Conservation (phyloP, 208 protist species). For the Leishmania braziliensis region DNA sequence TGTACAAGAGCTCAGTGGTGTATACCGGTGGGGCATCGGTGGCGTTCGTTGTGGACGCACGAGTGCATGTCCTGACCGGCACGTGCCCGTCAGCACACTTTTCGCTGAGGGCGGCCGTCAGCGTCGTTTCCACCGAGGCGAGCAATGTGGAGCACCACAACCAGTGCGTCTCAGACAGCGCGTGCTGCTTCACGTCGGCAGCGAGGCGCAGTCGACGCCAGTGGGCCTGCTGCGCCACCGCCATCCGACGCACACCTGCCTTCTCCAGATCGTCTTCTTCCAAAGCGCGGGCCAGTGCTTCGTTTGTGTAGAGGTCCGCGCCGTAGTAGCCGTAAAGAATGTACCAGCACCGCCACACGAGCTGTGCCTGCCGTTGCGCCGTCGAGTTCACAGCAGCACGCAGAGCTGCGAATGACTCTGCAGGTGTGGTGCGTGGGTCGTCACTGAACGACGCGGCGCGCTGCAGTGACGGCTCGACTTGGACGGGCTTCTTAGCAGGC, state of each 20-base stretch:
- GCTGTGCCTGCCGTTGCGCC: constrained; percentile 13
- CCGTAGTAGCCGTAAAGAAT: constrained; percentile 29
- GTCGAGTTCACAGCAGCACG: not conserved
- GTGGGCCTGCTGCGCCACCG: constrained; percentile 18
- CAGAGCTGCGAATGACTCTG: constrained; percentile 5
- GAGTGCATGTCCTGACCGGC: not conserved
- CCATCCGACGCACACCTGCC: constrained; percentile 18
- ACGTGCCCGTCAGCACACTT: not conserved
- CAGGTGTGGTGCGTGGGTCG: not conserved
- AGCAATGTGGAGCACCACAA: constrained; percentile 15
- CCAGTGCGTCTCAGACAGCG: constrained; percentile 35
- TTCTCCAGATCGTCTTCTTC: constrained; percentile 16
- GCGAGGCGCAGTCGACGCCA: constrained; percentile 8
- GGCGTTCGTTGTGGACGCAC: not conserved
- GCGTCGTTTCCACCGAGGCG: constrained; percentile 12
- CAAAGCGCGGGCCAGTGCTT: constrained; percentile 8
- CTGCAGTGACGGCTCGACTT: not conserved
- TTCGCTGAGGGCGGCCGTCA: not conserved
- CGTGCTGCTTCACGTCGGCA: constrained; percentile 13
- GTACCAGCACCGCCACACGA: constrained; percentile 31
- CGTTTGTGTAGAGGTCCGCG: constrained; percentile 24
- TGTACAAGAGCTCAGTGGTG: constrained; percentile 9
- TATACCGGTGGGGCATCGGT: not conserved
- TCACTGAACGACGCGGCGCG: not conserved
- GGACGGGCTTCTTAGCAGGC: constrained; percentile 15